Conservation (phyloP, 2,329 filamentous ascomycete genomes). For the Hirsutella rhossiliensis region DNA sequence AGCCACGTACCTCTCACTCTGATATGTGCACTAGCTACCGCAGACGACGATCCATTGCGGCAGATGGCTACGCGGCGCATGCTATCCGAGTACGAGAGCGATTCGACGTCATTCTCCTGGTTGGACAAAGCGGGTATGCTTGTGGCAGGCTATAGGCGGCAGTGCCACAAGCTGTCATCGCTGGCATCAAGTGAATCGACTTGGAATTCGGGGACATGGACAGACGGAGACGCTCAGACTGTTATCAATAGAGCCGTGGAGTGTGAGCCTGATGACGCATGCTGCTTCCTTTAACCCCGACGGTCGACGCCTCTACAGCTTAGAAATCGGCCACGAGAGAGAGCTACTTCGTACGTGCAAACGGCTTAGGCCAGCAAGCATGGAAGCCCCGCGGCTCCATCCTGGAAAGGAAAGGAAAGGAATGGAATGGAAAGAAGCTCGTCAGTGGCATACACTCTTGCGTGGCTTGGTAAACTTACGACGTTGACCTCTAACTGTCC, state of each 20-base stretch:
- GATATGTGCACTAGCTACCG: constrained; percentile 12
- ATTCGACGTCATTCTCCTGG: constrained; percentile 4
- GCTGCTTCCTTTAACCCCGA: background rate
- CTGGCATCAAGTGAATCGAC: background rate
- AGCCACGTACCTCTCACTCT: constrained; percentile 14
- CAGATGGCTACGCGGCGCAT: constrained; percentile 2
- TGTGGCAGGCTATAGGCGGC: background rate
- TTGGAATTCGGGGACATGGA: background rate
- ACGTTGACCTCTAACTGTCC: too few relatives aligned
- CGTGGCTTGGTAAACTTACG: too few relatives aligned
- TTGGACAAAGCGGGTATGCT: background rate
- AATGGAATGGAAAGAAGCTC: too few relatives aligned
- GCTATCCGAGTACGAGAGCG: constrained; percentile 9
- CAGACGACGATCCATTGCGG: constrained; percentile 13
- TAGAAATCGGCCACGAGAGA: too few relatives aligned
- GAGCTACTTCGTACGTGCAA: too few relatives aligned
- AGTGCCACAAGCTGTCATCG: background rate
- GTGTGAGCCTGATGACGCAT: background rate
- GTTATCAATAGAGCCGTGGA: background rate
- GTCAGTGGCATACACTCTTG: too few relatives aligned
- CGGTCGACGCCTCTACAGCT: too few relatives aligned
- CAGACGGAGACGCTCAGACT: background rate
- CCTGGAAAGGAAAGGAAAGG: too few relatives aligned
- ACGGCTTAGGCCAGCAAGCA: background rate
- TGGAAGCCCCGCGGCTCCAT: too few relatives aligned